Evolutionary conservation across 768 basidiomycete genomes (phyloP).

Genomic region (Coprinopsis sp.): DNA sequence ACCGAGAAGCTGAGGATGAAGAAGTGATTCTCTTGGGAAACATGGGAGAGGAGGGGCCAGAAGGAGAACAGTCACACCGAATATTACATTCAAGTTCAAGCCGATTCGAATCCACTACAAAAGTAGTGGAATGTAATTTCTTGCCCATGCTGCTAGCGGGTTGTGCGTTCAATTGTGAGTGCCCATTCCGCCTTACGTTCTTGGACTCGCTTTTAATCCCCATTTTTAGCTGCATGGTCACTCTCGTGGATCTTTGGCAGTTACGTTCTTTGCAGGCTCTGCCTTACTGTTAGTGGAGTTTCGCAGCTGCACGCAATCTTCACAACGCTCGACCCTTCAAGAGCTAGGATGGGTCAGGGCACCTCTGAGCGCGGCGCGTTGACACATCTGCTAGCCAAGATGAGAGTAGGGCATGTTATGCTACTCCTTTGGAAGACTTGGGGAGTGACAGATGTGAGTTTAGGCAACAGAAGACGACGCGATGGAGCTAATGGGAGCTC

Average conservation of each 20-base stretch:
- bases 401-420: conserved; percentile 67
- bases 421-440: conserved; percentile 54
- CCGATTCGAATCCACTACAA: too few relatives aligned
- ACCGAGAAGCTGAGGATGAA: too few relatives aligned
- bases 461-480: background rate
- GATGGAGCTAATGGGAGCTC: background rate
- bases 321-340: background rate
- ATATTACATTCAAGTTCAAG: too few relatives aligned
- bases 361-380: background rate
- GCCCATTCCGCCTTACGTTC: background rate
- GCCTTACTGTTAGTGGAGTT: conserved; percentile 7
- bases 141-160: conserved; percentile 15
- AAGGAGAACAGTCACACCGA: too few relatives aligned
- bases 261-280: conserved; percentile 4
- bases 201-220: background rate
- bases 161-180: conserved; percentile 6
- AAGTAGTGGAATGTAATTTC: too few relatives aligned
- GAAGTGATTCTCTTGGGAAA: too few relatives aligned
- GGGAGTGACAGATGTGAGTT: background rate
- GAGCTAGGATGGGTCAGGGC: background rate
- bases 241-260: background rate
- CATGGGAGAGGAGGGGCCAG: too few relatives aligned
- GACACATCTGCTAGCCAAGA: conserved; percentile 19
- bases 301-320: conserved; percentile 8
- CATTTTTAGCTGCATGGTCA: conserved; percentile 5